Evolutionary conservation across 495 filamentous ascomycete genomes (phyloP), one percentile per base, ranked within the genome.

Genomic region (Aeminium ludgeri): DNA sequence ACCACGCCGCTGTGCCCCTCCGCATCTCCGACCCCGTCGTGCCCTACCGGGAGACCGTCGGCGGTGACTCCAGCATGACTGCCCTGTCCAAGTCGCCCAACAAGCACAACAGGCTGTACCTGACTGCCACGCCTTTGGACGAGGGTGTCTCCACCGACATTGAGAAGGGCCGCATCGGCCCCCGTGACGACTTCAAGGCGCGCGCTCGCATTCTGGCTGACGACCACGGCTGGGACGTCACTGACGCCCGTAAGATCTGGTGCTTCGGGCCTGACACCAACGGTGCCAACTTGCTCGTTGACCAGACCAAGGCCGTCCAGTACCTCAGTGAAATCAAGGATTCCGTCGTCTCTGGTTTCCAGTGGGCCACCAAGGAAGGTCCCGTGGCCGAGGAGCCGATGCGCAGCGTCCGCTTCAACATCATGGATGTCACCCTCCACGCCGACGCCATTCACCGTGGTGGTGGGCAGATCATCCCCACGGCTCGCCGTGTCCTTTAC

Each of bases 301-400:
- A 99, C 65, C 89, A 95, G 77, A 94, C 87, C 69, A 97, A 97
- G 82, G 89, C 89, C 54, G 89, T 99, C 45, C 89, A 99, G 71
- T 99, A 96, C 77, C 72, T 99, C 44, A 86, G 86, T 72, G 89
- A 99, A 81, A 99, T 99, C 76, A 99, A 99, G 79, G 89, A 99
- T 54, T 96, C 89, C 46, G 80, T 99, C 53, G 86, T 96, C 54
- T 99, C 89, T 55, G 89, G 91, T 72, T 99, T 99, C 83, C 89
- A 99, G 65, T 96, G 91, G 89, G 89, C 89, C 41, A 83, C 86
- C 51, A 79, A 87, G 59, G 89, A 99, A 76, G 89, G 91, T 65
- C 89, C 89, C 52, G 63, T 99, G 58, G 86, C 80, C 51, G 89
- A 99, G 67, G 89, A 99, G 74, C 89, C 91, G 51, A 87, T 99